phyloP scores from a whole-genome alignment of 176 grass and related monocot genomes.

The Aegilops sharonensis region DNA sequence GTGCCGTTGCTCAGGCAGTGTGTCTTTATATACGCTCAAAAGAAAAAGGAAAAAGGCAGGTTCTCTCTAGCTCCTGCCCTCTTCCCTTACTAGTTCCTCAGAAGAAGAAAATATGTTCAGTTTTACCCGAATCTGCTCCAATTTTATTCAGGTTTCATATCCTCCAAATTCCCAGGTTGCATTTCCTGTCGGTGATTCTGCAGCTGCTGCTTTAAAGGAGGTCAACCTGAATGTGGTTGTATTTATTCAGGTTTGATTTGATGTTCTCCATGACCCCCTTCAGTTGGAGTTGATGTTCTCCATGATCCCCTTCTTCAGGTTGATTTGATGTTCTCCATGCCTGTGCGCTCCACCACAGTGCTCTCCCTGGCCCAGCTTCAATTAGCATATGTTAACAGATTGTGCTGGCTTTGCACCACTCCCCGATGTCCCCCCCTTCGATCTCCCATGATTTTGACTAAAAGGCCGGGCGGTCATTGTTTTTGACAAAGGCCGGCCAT shows the following conservation, averaged over 20 bases:
- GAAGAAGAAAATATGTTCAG: too few relatives aligned
- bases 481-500: conserved; percentile 23
- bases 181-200: background rate
- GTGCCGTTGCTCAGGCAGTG: too few relatives aligned
- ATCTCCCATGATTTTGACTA: conserved; percentile 29
- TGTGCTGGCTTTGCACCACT: conserved; percentile 21
- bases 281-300: background rate
- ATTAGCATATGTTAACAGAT: conserved; percentile 16
- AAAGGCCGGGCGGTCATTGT: background rate
- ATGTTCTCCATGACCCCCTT: background rate
- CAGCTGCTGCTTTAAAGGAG: background rate
- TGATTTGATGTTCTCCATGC: conserved; percentile 52
- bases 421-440: conserved; percentile 19
- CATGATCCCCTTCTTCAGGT: conserved; percentile 7
- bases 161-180: background rate
- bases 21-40: too few relatives aligned
- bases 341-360: conserved; percentile 29
- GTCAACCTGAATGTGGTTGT: conserved; percentile 30
- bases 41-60: too few relatives aligned
- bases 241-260: conserved; percentile 19
- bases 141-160: background rate
- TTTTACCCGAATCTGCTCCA: background rate
- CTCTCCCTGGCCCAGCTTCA: conserved; percentile 29
- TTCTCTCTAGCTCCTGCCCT: too few relatives aligned
- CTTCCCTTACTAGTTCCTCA: too few relatives aligned